A percentile compares a stretch with the other conserved stretches of the same genome.
phyloP scores from a whole-genome alignment of 164 flowering plant species.

The Dillenia suffruticosa region DNA sequence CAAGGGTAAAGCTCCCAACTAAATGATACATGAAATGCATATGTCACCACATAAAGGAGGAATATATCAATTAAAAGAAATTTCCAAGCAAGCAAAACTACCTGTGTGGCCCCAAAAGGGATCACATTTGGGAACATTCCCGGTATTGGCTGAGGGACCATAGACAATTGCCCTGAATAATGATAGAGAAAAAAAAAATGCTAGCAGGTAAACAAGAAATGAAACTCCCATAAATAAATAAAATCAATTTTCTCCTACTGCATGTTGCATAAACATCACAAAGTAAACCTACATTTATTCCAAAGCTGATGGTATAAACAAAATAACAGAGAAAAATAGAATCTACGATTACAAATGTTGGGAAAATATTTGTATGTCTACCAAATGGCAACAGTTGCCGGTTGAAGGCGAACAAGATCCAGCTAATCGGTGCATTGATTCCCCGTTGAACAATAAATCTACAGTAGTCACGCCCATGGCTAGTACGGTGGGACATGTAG shows the following conservation, averaged over 20 bases:
- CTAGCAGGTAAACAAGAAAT: slow-evolving; percentile 1
- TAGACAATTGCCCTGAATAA: slow-evolving; percentile 47
- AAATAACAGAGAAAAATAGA: slow-evolving; percentile 32
- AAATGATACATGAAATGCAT: slow-evolving; percentile 9
- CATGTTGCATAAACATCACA: slow-evolving; percentile 10
- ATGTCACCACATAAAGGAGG: not conserved
- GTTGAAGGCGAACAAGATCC: slow-evolving; percentile 72
- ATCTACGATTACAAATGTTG: slow-evolving; percentile 43
- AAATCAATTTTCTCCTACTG: slow-evolving; percentile 5
- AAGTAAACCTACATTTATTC: slow-evolving; percentile 5
- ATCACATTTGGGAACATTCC: slow-evolving; percentile 54
- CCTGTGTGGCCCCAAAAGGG: slow-evolving; percentile 57
- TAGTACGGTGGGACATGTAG: slow-evolving; percentile 59
- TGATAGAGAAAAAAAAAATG: slow-evolving; percentile 6
- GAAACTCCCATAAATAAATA: slow-evolving; percentile 2
- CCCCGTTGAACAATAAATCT: slow-evolving; percentile 56
- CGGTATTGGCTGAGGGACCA: slow-evolving; percentile 36
- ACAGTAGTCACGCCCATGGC: slow-evolving; percentile 47
- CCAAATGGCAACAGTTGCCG: slow-evolving; percentile 53
- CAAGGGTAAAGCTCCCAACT: slow-evolving; percentile 49
- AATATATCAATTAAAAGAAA: not conserved
- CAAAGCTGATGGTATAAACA: slow-evolving; percentile 6
- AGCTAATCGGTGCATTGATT: slow-evolving; percentile 53
- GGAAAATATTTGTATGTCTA: slow-evolving; percentile 54
- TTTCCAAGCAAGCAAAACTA: slow-evolving; percentile 9